phyloP scores from a whole-genome alignment of 139 green algal species.

The Picochlorum sp. region DNA sequence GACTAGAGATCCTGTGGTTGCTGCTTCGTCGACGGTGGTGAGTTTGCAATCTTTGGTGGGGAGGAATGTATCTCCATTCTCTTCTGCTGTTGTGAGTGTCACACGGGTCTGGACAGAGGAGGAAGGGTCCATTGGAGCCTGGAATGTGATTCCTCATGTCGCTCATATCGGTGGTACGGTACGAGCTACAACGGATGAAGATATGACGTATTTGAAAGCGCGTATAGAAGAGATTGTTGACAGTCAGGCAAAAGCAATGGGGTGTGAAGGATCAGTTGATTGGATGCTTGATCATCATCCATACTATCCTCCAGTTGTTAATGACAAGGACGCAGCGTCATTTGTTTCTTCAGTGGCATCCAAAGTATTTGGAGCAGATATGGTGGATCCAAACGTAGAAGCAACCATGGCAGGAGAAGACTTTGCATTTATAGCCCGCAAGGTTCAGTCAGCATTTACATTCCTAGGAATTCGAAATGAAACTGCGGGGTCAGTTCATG shows the following conservation, averaged over 20 bases:
- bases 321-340: slow-evolving; percentile 42
- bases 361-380: slow-evolving; percentile 21
- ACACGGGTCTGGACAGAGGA: slow-evolving; percentile 57
- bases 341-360: slow-evolving; percentile 52
- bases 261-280: slow-evolving; percentile 60
- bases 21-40: slow-evolving; percentile 50
- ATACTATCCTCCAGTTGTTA: slow-evolving; percentile 74
- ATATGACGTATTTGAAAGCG: slow-evolving; percentile 19
- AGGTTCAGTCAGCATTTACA: slow-evolving; percentile 50
- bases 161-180: slow-evolving; percentile 65
- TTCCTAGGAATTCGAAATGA: slow-evolving; percentile 81
- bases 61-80: slow-evolving; percentile 71
- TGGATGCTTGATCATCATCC: slow-evolving; percentile 49
- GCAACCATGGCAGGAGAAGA: slow-evolving; percentile 70
- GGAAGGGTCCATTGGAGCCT: slow-evolving; percentile 26
- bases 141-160: slow-evolving; percentile 79
- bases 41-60: slow-evolving; percentile 77
- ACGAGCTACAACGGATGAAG: slow-evolving; percentile 35
- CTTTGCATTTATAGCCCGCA: slow-evolving; percentile 64
- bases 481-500: slow-evolving; percentile 43
- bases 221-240: slow-evolving; percentile 43
- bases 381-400: slow-evolving; percentile 29
- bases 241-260: slow-evolving; percentile 34
- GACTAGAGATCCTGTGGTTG: slow-evolving; percentile 68
- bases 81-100: slow-evolving; percentile 70